phyloP scores from a whole-genome alignment of 139 green algal genomes.

The Zygnema circumcarinatum region DNA sequence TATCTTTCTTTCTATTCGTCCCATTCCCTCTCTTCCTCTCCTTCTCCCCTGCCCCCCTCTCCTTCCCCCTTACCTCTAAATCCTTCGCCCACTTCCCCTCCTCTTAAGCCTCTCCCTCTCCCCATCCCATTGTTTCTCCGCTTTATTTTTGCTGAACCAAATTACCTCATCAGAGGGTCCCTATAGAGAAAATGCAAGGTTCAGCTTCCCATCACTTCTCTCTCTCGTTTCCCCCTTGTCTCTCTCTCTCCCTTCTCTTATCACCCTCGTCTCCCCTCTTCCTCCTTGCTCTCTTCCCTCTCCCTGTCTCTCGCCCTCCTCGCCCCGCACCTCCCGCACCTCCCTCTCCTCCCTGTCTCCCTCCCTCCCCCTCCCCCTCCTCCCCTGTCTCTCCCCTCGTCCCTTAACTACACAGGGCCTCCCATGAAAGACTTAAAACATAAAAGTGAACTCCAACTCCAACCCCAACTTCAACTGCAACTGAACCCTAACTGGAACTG shows the following conservation, averaged over 20 bases:
- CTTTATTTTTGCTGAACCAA: not conserved
- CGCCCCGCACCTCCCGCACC: not conserved
- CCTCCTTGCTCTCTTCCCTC: not conserved
- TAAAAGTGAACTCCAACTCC: not conserved
- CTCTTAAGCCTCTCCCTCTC: not conserved
- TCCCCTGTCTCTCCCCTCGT: not conserved
- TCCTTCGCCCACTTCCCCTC: not conserved
- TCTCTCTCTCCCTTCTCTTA: not conserved
- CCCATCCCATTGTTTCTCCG: not conserved
- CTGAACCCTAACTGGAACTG: not conserved
- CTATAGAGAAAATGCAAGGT: no score
- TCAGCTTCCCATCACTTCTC: no score
- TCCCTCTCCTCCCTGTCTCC: not conserved
- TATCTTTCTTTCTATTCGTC: no score
- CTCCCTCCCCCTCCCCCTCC: not conserved
- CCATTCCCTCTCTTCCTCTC: no score
- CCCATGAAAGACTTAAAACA: not conserved
- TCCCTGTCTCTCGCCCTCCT: not conserved
- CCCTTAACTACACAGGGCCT: not conserved
- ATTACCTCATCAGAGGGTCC: not conserved
- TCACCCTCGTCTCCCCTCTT: not conserved
- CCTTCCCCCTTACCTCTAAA: not conserved
- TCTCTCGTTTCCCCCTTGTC: not conserved
- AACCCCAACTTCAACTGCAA: not conserved
- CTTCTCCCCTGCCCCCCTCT: no score